Percentiles rank a stretch among this genome's conserved stretches.
Evolutionary conservation across 768 basidiomycete genomes (phyloP).

Genomic region (Rhodotorula babjevae): DNA sequence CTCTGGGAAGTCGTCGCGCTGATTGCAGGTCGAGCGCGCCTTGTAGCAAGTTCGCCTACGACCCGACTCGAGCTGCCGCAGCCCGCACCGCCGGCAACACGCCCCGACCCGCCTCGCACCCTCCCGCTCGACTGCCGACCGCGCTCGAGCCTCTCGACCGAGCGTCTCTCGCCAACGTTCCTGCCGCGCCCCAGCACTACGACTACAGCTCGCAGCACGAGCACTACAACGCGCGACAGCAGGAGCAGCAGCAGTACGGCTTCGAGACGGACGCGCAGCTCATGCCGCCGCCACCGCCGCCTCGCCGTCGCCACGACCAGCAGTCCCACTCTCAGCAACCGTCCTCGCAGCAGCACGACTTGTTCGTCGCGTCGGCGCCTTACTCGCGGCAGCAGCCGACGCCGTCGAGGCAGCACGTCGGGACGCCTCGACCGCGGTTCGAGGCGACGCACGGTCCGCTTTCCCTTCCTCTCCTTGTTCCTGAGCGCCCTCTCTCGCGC

Average conservation of each 20-base stretch:
- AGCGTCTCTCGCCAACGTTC: too few relatives aligned
- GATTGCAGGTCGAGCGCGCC: too few relatives aligned
- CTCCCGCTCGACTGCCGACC: not conserved
- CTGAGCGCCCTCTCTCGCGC: too few relatives aligned
- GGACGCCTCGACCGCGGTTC: not conserved
- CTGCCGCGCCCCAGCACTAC: too few relatives aligned
- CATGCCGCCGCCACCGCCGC: slow-evolving; percentile 5
- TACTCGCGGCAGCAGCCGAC: not conserved
- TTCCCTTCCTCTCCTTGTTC: too few relatives aligned
- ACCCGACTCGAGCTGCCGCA: not conserved
- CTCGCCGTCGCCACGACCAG: not conserved
- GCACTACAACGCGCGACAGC: too few relatives aligned
- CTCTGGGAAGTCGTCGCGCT: too few relatives aligned
- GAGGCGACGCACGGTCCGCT: not conserved
- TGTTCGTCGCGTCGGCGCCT: not conserved
- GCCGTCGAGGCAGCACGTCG: too few relatives aligned
- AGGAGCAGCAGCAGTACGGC: too few relatives aligned
- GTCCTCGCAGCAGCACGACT: not conserved
- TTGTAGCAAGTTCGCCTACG: slow-evolving; percentile 9
- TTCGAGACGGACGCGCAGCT: not conserved
- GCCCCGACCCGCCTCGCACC: not conserved
- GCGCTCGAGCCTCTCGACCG: not conserved
- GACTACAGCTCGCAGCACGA: too few relatives aligned
- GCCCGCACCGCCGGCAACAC: not conserved
- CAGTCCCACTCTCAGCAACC: not conserved